Conservation (phyloP, 139 green algal genomes). For the Chlorella sorokiniana region DNA sequence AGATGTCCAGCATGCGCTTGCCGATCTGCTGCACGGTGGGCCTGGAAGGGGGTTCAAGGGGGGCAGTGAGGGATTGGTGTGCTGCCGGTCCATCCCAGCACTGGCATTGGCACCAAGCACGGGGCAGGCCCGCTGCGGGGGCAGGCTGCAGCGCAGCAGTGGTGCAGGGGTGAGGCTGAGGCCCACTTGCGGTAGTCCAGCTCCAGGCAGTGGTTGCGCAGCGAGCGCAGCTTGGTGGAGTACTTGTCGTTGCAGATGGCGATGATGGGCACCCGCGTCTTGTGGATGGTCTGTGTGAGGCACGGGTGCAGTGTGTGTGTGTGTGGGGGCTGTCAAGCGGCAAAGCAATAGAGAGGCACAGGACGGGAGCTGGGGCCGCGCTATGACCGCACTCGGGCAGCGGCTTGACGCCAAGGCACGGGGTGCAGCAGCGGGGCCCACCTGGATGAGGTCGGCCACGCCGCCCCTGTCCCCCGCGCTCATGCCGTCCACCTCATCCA, state of each 20-base stretch:
- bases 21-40: constrained; percentile 82
- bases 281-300: constrained; percentile 74
- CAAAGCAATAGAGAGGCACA: neutral
- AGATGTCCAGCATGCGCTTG: constrained; percentile 82
- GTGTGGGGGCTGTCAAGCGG: neutral
- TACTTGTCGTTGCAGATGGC: constrained; percentile 99
- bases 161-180: too few relatives aligned
- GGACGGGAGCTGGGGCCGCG: too few relatives aligned
- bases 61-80: neutral
- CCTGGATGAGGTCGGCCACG: constrained; percentile 89
- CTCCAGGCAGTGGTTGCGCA: constrained; percentile 90
- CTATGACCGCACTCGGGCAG: too few relatives aligned
- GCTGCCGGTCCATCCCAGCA: neutral
- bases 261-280: constrained; percentile 92
- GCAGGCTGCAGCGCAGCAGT: too few relatives aligned
- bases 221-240: constrained; percentile 85
- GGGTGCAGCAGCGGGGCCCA: too few relatives aligned
- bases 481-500: constrained; percentile 99
- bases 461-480: constrained; percentile 91
- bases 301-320: neutral
- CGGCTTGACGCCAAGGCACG: too few relatives aligned
- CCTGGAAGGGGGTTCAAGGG: constrained; percentile 31
- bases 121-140: too few relatives aligned
- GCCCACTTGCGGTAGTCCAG: constrained; percentile 76
- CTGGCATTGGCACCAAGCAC: neutral